Percentiles rank a stretch among this genome's conserved stretches.
These are phyloP conservation scores for Ustanciosporium gigantosporum DNA, from an alignment of 1,284 basidiomycete genomes.

Conservation along the genomic window DNA sequence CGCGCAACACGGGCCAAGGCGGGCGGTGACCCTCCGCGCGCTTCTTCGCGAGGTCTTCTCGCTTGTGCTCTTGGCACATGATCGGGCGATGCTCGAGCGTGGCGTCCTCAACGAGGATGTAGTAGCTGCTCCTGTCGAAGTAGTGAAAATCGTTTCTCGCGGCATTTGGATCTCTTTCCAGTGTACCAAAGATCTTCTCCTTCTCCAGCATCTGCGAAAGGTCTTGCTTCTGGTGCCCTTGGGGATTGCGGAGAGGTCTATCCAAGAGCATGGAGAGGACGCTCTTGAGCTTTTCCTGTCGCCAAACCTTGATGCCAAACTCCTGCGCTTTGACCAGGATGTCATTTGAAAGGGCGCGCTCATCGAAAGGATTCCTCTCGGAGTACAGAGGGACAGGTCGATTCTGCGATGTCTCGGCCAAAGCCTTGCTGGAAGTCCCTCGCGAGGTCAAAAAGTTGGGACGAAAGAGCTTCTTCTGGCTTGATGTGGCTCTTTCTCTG, in stretches of 20 bases:
- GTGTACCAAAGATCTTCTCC: slow-evolving; percentile 83
- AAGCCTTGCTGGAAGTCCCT: slow-evolving; percentile 9
- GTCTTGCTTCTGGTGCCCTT: slow-evolving; percentile 27
- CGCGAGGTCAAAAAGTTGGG: slow-evolving; percentile 31
- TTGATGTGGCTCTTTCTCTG: not conserved
- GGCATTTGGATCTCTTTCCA: slow-evolving; percentile 85
- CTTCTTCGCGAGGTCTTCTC: slow-evolving; percentile 12
- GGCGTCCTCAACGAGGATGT: slow-evolving; percentile 88
- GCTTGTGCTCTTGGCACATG: slow-evolving; percentile 64
- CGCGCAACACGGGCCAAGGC: slow-evolving; percentile 66
- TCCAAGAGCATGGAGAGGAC: slow-evolving; percentile 25
- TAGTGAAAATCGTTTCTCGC: slow-evolving; percentile 86
- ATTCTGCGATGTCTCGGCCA: slow-evolving; percentile 8
- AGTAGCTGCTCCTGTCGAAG: slow-evolving; percentile 77
- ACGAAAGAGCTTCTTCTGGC: slow-evolving; percentile 23
- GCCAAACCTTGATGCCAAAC: slow-evolving; percentile 89
- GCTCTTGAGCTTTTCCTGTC: slow-evolving; percentile 62
- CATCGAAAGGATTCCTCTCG: slow-evolving; percentile 58
- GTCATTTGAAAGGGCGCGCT: slow-evolving; percentile 58
- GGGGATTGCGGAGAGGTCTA: slow-evolving; percentile 23
- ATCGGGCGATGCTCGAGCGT: slow-evolving; percentile 71
- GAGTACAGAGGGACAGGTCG: slow-evolving; percentile 51
- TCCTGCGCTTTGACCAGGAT: slow-evolving; percentile 75
- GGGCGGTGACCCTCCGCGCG: slow-evolving; percentile 30
- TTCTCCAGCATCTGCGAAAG: slow-evolving; percentile 74